A percentile compares a stretch with the other conserved stretches of the same genome.
Evolutionary conservation across 805 yeast species (phyloP).

Genomic region (Saccharomycopsis selenospora): DNA sequence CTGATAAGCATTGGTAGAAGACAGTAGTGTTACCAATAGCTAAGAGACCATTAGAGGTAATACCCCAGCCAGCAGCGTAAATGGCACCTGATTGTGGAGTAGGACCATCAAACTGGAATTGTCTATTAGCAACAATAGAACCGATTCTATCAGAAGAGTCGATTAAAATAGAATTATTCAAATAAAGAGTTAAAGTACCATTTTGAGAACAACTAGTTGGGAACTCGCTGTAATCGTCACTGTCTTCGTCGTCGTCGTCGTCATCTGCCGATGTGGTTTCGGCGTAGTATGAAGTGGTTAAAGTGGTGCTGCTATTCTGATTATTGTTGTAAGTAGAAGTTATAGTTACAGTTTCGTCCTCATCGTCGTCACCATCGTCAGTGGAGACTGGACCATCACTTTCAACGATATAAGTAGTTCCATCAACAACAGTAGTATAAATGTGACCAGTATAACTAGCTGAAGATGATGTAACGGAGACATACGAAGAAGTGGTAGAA

Average conservation of each 20-base stretch:
- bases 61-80: slow-evolving; percentile 43
- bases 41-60: slow-evolving; percentile 32
- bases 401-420: slow-evolving; percentile 19
- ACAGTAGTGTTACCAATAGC: slow-evolving; percentile 41
- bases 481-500: slow-evolving; percentile 1
- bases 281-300: slow-evolving; percentile 22
- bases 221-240: slow-evolving; percentile 24
- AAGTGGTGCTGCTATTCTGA: slow-evolving; percentile 24
- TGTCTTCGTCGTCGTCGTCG: slow-evolving; percentile 10
- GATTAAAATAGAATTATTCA: slow-evolving; percentile 35
- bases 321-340: too few relatives aligned
- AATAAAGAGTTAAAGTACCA: slow-evolving; percentile 40
- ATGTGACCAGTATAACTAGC: slow-evolving; percentile 12
- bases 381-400: slow-evolving; percentile 9
- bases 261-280: slow-evolving; percentile 23
- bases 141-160: slow-evolving; percentile 48
- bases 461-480: slow-evolving; percentile 15
- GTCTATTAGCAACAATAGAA: slow-evolving; percentile 53
- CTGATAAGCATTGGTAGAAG: slow-evolving; percentile 50
- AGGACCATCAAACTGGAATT: slow-evolving; percentile 60
- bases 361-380: too few relatives aligned
- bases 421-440: slow-evolving; percentile 15
- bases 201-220: slow-evolving; percentile 31
- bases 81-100: slow-evolving; percentile 53
- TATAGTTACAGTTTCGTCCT: too few relatives aligned